A percentile compares a stretch with the other conserved stretches of the same genome.
These are phyloP conservation scores for Cytospora piceae DNA, from an alignment of 2,329 filamentous ascomycete species.

Conservation along the genomic window DNA sequence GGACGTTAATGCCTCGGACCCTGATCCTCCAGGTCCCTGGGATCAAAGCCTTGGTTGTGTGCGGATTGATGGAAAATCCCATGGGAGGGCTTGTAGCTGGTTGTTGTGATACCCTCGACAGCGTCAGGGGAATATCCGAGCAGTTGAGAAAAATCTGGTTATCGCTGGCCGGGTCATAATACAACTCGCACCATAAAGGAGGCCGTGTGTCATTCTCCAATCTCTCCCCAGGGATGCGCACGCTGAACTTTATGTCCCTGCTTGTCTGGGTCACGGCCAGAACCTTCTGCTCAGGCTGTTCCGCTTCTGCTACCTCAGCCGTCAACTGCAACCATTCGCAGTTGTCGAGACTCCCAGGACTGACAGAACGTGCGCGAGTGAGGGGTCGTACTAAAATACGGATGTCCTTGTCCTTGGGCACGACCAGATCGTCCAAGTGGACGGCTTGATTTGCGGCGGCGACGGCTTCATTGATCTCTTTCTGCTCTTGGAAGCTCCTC, in stretches of 20 bases:
- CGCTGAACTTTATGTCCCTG: slow-evolving; percentile 63
- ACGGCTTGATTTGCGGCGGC: slow-evolving; percentile 47
- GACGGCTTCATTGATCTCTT: slow-evolving; percentile 38
- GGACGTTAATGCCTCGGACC: slow-evolving; percentile 51
- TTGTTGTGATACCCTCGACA: slow-evolving; percentile 50
- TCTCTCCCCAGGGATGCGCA: slow-evolving; percentile 56
- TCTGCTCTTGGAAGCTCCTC: slow-evolving; percentile 50
- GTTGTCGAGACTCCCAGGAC: slow-evolving; percentile 56
- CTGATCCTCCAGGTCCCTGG: slow-evolving; percentile 63
- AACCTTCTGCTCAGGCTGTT: slow-evolving; percentile 59
- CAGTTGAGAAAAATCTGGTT: slow-evolving; percentile 60
- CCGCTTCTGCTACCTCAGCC: slow-evolving; percentile 55
- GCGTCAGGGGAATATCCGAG: slow-evolving; percentile 57
- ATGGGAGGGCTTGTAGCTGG: slow-evolving; percentile 41
- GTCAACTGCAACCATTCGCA: slow-evolving; percentile 61
- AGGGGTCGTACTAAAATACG: slow-evolving; percentile 61
- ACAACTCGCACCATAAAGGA: slow-evolving; percentile 62
- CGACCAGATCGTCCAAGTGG: slow-evolving; percentile 56
- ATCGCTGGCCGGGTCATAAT: slow-evolving; percentile 63
- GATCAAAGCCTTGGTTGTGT: slow-evolving; percentile 49
- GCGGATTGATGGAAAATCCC: slow-evolving; percentile 45
- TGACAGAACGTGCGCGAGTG: slow-evolving; percentile 57
- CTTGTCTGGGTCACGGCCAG: slow-evolving; percentile 64
- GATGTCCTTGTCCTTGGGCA: slow-evolving; percentile 54
- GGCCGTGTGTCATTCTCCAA: slow-evolving; percentile 49